Conservation (phyloP, 2,329 filamentous ascomycete species). For the Thelonectria blattea region DNA sequence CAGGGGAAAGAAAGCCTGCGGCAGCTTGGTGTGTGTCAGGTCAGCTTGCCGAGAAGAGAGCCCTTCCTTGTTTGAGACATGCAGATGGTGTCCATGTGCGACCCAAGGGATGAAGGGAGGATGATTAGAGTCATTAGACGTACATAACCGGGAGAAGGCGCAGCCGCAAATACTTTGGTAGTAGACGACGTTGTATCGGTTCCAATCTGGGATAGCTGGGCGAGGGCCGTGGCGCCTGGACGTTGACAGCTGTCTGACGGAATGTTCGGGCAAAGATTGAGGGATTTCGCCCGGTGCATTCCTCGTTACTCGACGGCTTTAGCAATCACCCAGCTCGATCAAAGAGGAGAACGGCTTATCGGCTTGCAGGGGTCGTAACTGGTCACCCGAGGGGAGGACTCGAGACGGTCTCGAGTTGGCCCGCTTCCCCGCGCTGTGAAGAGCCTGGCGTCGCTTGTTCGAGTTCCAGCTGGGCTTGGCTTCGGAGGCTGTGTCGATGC, state of each 20-base stretch:
- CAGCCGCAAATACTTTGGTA: too few relatives aligned
- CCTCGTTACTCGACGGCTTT: background rate
- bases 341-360: background rate
- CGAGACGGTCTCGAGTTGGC: background rate
- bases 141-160: too few relatives aligned
- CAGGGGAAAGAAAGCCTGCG: background rate
- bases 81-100: conserved; percentile 7
- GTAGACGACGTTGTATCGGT: background rate
- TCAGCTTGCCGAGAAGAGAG: background rate
- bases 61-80: conserved; percentile 8
- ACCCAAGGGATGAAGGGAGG: background rate
- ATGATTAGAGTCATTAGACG: background rate
- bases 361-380: background rate
- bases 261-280: background rate
- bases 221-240: conserved; percentile 8
- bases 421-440: conserved; percentile 17
- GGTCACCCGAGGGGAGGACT: background rate
- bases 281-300: background rate
- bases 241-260: background rate
- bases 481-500: conserved; percentile 32
- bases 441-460: conserved; percentile 1
- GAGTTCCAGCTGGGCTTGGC: conserved; percentile 35
- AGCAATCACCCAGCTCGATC: background rate
- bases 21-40: conserved; percentile 1
- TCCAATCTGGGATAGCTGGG: conserved; percentile 15